These are phyloP conservation scores for Botrytis squamosa DNA, from an alignment of 2,329 filamentous ascomycete genomes.

Conservation along the genomic window DNA sequence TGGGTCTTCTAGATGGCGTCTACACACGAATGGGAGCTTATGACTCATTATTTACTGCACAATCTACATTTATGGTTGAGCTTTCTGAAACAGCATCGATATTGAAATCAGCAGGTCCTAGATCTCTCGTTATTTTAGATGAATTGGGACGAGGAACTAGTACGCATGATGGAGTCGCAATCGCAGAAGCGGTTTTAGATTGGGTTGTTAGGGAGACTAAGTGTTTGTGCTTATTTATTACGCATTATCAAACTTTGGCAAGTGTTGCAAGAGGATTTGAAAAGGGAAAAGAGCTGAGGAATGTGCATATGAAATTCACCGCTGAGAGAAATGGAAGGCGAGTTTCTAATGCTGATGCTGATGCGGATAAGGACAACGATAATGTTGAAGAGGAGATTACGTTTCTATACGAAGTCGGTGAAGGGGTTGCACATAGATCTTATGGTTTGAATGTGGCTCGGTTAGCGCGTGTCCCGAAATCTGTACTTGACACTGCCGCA, in stretches of 20 bases:
- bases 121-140: constrained; percentile 86
- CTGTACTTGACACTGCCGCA: constrained; percentile 76
- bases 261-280: constrained; percentile 67
- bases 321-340: constrained; percentile 33
- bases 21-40: constrained; percentile 93
- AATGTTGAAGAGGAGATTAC: constrained; percentile 74
- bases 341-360: constrained; percentile 48
- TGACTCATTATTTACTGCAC: constrained; percentile 92
- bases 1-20: constrained; percentile 87
- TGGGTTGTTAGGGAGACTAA: constrained; percentile 73
- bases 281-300: constrained; percentile 62
- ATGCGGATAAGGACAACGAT: constrained; percentile 41
- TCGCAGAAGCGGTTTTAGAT: constrained; percentile 86
- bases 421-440: constrained; percentile 88
- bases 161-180: constrained; percentile 94
- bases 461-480: constrained; percentile 74
- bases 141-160: constrained; percentile 91
- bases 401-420: constrained; percentile 88
- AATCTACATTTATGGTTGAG: constrained; percentile 98
- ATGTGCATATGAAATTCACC: constrained; percentile 93
- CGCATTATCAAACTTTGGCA: constrained; percentile 88
- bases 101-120: constrained; percentile 80
- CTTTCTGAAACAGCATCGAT: constrained; percentile 90
- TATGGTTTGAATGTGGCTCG: constrained; percentile 94
- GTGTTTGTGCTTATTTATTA: constrained; percentile 91